These are phyloP conservation scores for Echinochloa phyllopogon DNA, from an alignment of 176 grass and related monocot genomes.

Conservation along the genomic window DNA sequence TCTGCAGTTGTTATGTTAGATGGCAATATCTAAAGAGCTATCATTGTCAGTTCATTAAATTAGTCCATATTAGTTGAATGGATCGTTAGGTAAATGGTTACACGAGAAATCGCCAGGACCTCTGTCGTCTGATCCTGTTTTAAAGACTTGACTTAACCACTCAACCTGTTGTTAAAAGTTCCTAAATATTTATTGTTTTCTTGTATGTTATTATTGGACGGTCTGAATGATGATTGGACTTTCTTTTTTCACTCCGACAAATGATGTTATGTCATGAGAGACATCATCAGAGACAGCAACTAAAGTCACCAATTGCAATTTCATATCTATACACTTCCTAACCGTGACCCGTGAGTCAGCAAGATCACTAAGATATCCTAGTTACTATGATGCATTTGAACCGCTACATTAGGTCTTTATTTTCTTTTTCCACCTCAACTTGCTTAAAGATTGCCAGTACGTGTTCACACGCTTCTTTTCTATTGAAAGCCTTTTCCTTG, in stretches of 20 bases:
- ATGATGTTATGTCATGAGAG: not conserved
- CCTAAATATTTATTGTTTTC: not conserved
- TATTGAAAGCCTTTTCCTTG: not conserved
- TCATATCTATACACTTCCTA: not conserved
- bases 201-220: not conserved
- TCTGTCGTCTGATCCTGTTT: not conserved
- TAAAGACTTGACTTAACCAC: not conserved
- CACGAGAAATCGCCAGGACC: not conserved
- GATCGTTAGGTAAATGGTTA: not conserved
- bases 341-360: not conserved
- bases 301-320: not conserved
- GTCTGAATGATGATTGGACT: not conserved
- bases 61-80: not conserved
- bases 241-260: not conserved
- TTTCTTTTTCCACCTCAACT: not conserved
- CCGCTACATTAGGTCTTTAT: not conserved
- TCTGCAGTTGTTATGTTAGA: not conserved
- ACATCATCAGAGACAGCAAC: not conserved
- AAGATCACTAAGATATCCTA: not conserved
- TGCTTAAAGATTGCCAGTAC: not conserved
- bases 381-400: not conserved
- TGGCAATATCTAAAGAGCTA: not conserved
- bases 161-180: not conserved
- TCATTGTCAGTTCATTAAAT: not conserved
- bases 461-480: not conserved